These are phyloP conservation scores for Dissophora globulifera DNA, from an alignment of 192 early-diverging fungal genomes.

Conservation along the genomic window DNA sequence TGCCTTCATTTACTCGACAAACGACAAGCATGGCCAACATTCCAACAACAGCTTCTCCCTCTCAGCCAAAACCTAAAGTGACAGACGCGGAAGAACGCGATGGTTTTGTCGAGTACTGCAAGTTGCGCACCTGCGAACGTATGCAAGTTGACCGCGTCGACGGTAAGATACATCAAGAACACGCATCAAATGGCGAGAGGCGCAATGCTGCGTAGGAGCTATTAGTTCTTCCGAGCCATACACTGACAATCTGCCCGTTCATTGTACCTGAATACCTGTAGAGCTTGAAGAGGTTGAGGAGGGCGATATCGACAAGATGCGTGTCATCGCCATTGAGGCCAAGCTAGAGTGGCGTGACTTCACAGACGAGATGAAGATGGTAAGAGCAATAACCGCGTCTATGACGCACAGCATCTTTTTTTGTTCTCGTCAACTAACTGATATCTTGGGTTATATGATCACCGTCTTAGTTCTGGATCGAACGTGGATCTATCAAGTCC, in stretches of 20 bases:
- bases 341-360: constrained; percentile 54
- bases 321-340: constrained; percentile 50
- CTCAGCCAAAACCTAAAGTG: constrained; percentile 16
- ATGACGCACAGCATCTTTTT: too few species aligned
- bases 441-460: too few species aligned
- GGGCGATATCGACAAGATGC: constrained; percentile 31
- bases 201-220: too few species aligned
- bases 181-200: background rate
- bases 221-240: too few species aligned
- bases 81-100: constrained; percentile 49
- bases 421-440: constrained; percentile 4
- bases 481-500: constrained; percentile 40
- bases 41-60: background rate
- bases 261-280: background rate
- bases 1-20: too few species aligned
- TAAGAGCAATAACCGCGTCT: too few species aligned
- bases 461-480: constrained; percentile 54
- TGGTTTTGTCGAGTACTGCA: constrained; percentile 53
- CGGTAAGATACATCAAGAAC: constrained; percentile 19
- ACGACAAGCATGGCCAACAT: too few species aligned
- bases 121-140: constrained; percentile 47
- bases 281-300: constrained; percentile 22
- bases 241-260: too few species aligned
- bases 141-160: constrained; percentile 39
- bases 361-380: constrained; percentile 51